Evolutionary conservation across 1,284 basidiomycete genomes (phyloP).

Genomic region (Boletellus deceptivus): DNA sequence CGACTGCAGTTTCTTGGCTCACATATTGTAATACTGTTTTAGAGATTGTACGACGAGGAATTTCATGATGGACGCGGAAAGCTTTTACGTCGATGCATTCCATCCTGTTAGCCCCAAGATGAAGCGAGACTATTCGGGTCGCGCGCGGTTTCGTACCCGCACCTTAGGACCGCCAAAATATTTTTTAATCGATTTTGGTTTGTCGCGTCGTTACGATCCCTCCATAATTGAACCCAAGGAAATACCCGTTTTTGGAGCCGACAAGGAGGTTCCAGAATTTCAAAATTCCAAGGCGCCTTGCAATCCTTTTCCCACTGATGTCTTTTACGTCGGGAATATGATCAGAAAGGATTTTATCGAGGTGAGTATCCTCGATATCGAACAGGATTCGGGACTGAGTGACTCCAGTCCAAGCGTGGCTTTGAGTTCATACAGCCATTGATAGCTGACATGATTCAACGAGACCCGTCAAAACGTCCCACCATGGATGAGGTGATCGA

Average conservation of each 20-base stretch:
- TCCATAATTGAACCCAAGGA: background rate
- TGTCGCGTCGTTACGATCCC: background rate
- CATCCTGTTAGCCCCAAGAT: conserved; percentile 21
- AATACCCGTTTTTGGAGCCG: background rate
- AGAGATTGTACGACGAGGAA: no score
- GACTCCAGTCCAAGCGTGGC: no score
- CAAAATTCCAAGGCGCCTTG: background rate
- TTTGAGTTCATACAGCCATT: no score
- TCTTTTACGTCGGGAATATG: background rate
- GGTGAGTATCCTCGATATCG: background rate
- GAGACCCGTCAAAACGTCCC: conserved; percentile 12
- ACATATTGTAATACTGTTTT: no score
- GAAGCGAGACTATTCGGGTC: background rate
- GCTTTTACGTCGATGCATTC: conserved; percentile 26
- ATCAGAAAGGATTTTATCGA: background rate
- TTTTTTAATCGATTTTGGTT: background rate
- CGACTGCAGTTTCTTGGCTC: no score
- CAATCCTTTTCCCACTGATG: background rate
- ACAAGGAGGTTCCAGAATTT: background rate
- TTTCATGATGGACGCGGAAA: conserved; percentile 33
- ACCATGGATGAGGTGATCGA: conserved; percentile 17
- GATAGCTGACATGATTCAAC: no score
- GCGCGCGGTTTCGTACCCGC: background rate
- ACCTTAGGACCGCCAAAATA: background rate
- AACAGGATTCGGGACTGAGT: no score